Conservation (phyloP, 208 protist species). For the Crithidia thermophila region DNA sequence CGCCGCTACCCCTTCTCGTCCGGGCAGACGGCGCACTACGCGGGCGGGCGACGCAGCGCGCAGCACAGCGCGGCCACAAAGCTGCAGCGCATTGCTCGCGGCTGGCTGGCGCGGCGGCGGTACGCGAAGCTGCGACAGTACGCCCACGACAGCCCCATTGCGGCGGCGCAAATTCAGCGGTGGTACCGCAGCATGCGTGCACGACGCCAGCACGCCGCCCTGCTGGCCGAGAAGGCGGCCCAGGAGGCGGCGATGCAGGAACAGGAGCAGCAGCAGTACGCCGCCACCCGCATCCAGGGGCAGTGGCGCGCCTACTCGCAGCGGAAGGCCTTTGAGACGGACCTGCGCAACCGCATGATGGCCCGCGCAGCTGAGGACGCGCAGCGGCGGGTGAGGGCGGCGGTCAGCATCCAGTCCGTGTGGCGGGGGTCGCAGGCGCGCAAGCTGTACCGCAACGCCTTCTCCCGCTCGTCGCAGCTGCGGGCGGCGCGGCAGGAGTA, state of each 20-base stretch:
- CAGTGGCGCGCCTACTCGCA: constrained; percentile 29
- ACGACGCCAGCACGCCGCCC: constrained; percentile 23
- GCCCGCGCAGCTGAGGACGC: constrained; percentile 37
- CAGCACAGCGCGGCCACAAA: constrained; percentile 53
- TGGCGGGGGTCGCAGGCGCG: constrained; percentile 55
- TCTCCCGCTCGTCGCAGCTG: constrained; percentile 29
- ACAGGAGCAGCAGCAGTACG: constrained; percentile 31
- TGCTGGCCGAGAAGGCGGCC: constrained; percentile 24
- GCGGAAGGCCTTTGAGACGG: constrained; percentile 21
- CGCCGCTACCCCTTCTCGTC: constrained; percentile 20
- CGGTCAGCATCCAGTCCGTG: constrained; percentile 58
- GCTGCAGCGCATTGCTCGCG: constrained; percentile 71
- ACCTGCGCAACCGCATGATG: constrained; percentile 32
- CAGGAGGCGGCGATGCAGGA: constrained; percentile 16
- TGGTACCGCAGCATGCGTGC: constrained; percentile 56
- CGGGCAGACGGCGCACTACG: constrained; percentile 4
- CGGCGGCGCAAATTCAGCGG: constrained; percentile 49
- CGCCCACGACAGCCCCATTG: constrained; percentile 29
- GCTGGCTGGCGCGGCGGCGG: constrained; percentile 60
- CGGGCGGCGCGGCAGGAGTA: constrained; percentile 51
- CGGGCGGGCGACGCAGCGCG: constrained; percentile 20
- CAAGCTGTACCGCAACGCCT: constrained; percentile 27
- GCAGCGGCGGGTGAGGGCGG: constrained; percentile 45
- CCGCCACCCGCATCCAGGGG: constrained; percentile 28
- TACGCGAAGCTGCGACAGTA: constrained; percentile 32